Evolutionary conservation across 805 yeast genomes (phyloP).

Genomic region (Lipomyces sp.): DNA sequence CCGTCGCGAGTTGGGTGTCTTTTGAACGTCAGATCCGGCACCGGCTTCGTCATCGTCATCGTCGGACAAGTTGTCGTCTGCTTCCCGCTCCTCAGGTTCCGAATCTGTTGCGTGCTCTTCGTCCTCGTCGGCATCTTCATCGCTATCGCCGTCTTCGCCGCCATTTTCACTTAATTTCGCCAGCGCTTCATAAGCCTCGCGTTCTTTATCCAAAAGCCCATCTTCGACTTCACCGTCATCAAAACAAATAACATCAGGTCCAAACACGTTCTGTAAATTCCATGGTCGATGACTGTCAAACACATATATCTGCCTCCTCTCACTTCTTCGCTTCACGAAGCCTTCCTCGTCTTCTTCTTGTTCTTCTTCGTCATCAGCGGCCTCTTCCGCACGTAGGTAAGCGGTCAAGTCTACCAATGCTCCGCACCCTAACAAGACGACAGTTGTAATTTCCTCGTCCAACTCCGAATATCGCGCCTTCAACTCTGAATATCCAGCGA

Average conservation of each 20-base stretch:
- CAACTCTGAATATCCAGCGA: conserved; percentile 86
- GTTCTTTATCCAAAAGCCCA: conserved; percentile 57
- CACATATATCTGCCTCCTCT: conserved; percentile 70
- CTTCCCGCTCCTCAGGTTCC: conserved; percentile 41
- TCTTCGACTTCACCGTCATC: conserved; percentile 82
- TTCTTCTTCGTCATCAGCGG: conserved; percentile 37
- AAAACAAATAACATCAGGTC: conserved; percentile 74
- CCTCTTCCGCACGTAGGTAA: conserved; percentile 46
- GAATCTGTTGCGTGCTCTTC: conserved; percentile 37
- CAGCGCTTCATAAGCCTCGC: conserved; percentile 59
- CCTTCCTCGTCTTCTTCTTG: conserved; percentile 19
- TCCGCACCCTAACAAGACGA: conserved; percentile 88
- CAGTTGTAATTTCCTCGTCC: conserved; percentile 76
- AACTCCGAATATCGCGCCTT: conserved; percentile 61
- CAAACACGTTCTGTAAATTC: conserved; percentile 91
- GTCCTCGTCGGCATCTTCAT: conserved; percentile 44
- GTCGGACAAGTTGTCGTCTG: conserved; percentile 30
- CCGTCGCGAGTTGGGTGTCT: conserved; percentile 1
- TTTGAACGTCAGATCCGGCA: background rate
- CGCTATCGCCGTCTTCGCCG: conserved; percentile 46
- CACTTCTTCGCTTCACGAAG: conserved; percentile 40
- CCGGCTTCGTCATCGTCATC: conserved; percentile 23
- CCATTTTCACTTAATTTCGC: conserved; percentile 49
- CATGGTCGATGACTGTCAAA: conserved; percentile 95
- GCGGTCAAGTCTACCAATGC: conserved; percentile 83